Evolutionary conservation across 2,329 filamentous ascomycete species (phyloP).

Genomic region (Xylariaceae sp.): DNA sequence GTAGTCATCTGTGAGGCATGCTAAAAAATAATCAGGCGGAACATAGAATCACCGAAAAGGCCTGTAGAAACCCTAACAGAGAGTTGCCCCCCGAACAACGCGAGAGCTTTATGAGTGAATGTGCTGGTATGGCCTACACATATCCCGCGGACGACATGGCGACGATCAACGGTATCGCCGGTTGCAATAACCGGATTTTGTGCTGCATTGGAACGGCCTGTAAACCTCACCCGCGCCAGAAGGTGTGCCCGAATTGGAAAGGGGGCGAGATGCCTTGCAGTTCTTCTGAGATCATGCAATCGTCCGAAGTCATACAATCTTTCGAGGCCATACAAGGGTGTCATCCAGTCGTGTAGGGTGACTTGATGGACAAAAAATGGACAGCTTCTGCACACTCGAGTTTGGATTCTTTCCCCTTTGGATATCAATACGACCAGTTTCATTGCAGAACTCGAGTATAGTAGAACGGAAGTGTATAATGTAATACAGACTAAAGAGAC

Average conservation of each 20-base stretch:
- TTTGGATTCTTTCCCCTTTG: too few species aligned
- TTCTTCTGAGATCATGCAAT: too few species aligned
- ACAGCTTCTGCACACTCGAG: too few species aligned
- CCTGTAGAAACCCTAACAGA: background rate
- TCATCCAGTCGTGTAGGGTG: too few species aligned
- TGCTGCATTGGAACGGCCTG: conserved; percentile 24
- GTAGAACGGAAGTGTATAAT: too few species aligned
- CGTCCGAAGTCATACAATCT: too few species aligned
- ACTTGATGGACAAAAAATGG: too few species aligned
- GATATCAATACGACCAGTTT: too few species aligned
- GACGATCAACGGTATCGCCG: conserved; percentile 16
- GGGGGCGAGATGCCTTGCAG: conserved; percentile 7
- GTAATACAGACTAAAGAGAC: too few species aligned
- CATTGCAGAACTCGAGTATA: too few species aligned
- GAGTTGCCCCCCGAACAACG: background rate
- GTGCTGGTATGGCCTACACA: conserved; percentile 20
- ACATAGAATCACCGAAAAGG: background rate
- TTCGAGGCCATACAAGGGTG: too few species aligned
- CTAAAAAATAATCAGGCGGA: background rate
- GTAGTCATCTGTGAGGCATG: too few species aligned
- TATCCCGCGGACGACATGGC: conserved; percentile 18
- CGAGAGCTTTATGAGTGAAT: background rate
- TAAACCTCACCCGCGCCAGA: conserved; percentile 17
- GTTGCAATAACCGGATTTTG: conserved; percentile 12
- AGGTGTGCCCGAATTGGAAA: conserved; percentile 9